These are phyloP conservation scores for Aspergillus viridinutans DNA, from an alignment of 2,329 filamentous ascomycete genomes.

Conservation along the genomic window DNA sequence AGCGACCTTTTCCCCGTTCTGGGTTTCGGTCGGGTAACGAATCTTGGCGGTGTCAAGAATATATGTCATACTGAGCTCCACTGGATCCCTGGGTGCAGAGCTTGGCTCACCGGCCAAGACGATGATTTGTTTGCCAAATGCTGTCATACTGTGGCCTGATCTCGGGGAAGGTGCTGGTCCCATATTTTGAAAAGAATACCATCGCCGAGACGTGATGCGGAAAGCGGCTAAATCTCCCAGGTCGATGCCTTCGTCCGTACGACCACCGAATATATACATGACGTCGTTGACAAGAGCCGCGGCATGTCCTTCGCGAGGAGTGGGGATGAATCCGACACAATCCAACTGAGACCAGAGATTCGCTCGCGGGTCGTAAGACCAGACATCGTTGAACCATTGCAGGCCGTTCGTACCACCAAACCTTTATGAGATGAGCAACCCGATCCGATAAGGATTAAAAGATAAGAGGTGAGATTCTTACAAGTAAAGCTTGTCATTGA, in stretches of 20 bases:
- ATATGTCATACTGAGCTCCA: constrained; percentile 84
- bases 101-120: constrained; percentile 93
- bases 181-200: constrained; percentile 99
- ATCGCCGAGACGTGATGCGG: constrained; percentile 74
- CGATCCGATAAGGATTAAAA: not conserved
- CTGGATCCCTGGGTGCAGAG: constrained; percentile 72
- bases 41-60: constrained; percentile 94
- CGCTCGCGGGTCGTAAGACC: constrained; percentile 81
- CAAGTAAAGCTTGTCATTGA: constrained; percentile 90
- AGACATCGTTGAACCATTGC: constrained; percentile 98
- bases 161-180: constrained; percentile 88
- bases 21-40: constrained; percentile 78
- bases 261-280: constrained; percentile 98
- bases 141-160: constrained; percentile 97
- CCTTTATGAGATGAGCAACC: constrained; percentile 42
- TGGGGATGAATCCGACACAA: constrained; percentile 96
- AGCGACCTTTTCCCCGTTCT: constrained; percentile 35
- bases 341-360: constrained; percentile 87
- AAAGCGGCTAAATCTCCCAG: constrained; percentile 89
- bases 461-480: constrained; percentile 46
- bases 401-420: constrained; percentile 96
- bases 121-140: constrained; percentile 85
- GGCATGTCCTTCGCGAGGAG: constrained; percentile 88
- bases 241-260: constrained; percentile 88
- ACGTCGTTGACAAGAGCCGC: constrained; percentile 92